Evolutionary conservation across 2,329 filamentous ascomycete genomes (phyloP).

Genomic region (Ophiostoma sp.): DNA sequence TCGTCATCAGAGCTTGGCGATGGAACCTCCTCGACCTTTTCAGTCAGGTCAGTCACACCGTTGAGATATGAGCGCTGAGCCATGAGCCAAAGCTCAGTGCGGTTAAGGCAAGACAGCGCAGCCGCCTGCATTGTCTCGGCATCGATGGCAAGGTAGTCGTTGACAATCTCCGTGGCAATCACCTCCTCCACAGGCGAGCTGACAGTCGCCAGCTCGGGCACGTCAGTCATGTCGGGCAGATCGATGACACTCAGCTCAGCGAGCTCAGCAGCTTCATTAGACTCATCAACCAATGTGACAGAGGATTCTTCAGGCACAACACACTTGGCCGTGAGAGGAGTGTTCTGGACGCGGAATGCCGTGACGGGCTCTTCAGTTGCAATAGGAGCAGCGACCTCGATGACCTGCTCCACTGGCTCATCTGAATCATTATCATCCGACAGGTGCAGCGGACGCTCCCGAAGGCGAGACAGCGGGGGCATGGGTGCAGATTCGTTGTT

Average conservation of each 20-base stretch:
- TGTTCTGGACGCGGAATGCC: conserved; percentile 41
- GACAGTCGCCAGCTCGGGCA: conserved; percentile 25
- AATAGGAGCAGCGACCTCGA: conserved; percentile 50
- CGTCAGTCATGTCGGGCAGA: conserved; percentile 31
- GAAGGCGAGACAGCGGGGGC: conserved; percentile 32
- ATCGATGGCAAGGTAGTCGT: conserved; percentile 71
- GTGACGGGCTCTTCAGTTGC: conserved; percentile 60
- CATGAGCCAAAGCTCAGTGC: conserved; percentile 79
- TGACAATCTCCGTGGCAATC: conserved; percentile 58
- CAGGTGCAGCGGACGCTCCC: conserved; percentile 37
- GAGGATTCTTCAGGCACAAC: conserved; percentile 28
- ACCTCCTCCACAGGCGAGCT: conserved; percentile 50
- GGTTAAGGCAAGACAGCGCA: conserved; percentile 69
- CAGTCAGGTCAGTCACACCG: conserved; percentile 56
- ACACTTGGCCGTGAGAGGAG: conserved; percentile 35
- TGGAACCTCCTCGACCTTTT: conserved; percentile 25
- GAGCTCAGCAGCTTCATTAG: conserved; percentile 35
- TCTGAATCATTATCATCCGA: conserved; percentile 37
- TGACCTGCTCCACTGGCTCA: conserved; percentile 59
- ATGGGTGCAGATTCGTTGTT: conserved; percentile 36
- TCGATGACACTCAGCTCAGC: conserved; percentile 33
- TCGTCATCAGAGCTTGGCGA: conserved; percentile 30
- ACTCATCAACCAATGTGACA: conserved; percentile 24
- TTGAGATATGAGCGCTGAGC: conserved; percentile 75
- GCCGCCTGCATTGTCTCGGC: conserved; percentile 65